phyloP scores from a whole-genome alignment of 331 rosid genomes.

The Acacia concinna region DNA sequence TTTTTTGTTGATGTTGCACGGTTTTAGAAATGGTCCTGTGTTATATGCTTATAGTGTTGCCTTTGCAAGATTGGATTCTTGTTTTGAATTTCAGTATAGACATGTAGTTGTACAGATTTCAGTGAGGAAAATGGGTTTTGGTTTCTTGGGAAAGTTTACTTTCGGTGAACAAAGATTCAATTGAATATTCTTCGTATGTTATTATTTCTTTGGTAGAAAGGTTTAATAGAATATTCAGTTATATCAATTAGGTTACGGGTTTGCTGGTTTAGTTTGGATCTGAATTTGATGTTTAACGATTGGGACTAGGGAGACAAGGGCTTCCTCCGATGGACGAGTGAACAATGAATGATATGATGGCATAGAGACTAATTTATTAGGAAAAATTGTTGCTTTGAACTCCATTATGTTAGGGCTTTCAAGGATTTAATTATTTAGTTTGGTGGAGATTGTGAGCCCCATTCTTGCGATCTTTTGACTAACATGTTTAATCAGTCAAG shows the following conservation, averaged over 20 bases:
- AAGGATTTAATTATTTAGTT: slow-evolving; percentile 11
- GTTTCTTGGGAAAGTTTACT: neutral
- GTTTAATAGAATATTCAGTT: neutral
- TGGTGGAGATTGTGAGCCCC: neutral
- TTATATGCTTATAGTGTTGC: neutral
- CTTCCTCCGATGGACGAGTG: slow-evolving; percentile 3
- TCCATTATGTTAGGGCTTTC: slow-evolving; percentile 3
- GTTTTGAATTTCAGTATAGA: slow-evolving; percentile 5
- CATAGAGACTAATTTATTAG: neutral
- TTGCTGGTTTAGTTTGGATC: slow-evolving; percentile 4
- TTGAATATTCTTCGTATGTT: neutral
- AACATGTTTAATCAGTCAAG: neutral
- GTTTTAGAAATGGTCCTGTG: neutral
- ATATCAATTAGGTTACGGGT: neutral
- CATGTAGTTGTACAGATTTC: slow-evolving; percentile 5
- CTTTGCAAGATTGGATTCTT: slow-evolving; percentile 11
- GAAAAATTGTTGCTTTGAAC: neutral
- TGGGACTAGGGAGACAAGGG: neutral
- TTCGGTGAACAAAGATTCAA: neutral
- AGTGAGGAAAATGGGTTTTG: slow-evolving; percentile 1
- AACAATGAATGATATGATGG: neutral
- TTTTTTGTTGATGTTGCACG: neutral
- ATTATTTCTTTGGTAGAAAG: neutral
- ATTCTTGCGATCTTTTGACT: neutral
- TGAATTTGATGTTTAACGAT: slow-evolving; percentile 3